Conservation (phyloP, 148 eudicot species). For the Tetragonia tetragonoides region DNA sequence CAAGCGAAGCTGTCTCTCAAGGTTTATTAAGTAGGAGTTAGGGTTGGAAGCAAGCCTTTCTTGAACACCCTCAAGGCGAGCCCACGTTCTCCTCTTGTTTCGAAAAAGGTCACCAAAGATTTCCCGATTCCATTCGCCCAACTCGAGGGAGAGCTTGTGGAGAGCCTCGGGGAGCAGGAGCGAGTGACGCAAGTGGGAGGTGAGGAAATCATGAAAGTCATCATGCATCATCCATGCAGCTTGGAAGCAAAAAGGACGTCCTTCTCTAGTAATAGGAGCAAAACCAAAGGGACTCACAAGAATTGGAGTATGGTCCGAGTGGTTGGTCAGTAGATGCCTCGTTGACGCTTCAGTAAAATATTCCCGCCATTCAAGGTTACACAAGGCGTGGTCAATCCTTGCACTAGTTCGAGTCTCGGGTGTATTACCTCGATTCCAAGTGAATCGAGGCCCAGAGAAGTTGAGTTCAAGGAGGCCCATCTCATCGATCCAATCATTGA, state of each 20-base stretch:
- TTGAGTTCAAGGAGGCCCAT: neutral
- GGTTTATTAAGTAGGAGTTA: too few species aligned
- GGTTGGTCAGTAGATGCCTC: neutral
- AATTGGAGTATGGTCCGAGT: neutral
- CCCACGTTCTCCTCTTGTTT: neutral
- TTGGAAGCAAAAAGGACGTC: too few species aligned
- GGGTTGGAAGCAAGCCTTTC: neutral
- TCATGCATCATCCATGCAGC: too few species aligned
- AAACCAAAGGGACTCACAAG: neutral
- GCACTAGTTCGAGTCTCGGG: neutral
- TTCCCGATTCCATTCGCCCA: constrained; percentile 3
- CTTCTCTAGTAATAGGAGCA: neutral
- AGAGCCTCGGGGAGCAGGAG: neutral
- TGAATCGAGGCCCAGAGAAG: neutral
- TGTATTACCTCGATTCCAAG: neutral
- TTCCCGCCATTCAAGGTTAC: neutral
- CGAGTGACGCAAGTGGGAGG: neutral
- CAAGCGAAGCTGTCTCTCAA: too few species aligned
- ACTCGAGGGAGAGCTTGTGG: neutral
- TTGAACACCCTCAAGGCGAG: neutral
- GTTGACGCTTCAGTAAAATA: neutral
- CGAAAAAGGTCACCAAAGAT: constrained; percentile 11
- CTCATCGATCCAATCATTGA: neutral
- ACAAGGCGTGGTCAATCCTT: neutral
- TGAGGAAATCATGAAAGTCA: too few species aligned